Evolutionary conservation across 2,329 filamentous ascomycete genomes (phyloP).

Genomic region (Fusarium chlamydosporum): DNA sequence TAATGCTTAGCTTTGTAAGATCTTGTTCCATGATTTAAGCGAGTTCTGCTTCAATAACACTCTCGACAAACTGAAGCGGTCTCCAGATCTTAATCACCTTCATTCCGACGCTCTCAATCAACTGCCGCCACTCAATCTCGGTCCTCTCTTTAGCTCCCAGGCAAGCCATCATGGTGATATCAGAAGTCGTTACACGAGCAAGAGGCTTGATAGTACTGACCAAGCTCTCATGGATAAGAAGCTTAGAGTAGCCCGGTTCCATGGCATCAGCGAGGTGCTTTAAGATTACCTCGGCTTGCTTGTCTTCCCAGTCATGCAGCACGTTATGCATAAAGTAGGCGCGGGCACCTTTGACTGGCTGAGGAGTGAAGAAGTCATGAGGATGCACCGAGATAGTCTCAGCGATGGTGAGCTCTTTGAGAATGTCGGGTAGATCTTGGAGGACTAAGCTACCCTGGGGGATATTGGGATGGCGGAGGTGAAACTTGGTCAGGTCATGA

Average conservation of each 20-base stretch:
- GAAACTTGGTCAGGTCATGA: constrained; percentile 56
- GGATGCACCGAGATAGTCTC: constrained; percentile 50
- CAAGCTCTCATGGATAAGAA: constrained; percentile 57
- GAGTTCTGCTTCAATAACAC: constrained; percentile 49
- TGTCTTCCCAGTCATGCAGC: constrained; percentile 65
- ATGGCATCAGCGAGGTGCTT: constrained; percentile 41
- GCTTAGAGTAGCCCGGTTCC: constrained; percentile 55
- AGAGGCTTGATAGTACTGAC: constrained; percentile 51
- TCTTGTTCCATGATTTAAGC: neutral
- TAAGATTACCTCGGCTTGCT: constrained; percentile 55
- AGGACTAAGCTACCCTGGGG: constrained; percentile 52
- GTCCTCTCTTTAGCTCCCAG: constrained; percentile 53
- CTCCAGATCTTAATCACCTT: constrained; percentile 53
- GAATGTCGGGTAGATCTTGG: constrained; percentile 54
- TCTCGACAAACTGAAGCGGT: constrained; percentile 48
- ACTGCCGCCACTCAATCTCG: constrained; percentile 51
- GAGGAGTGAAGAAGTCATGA: constrained; percentile 57
- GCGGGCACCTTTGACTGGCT: constrained; percentile 58
- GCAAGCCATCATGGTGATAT: constrained; percentile 55
- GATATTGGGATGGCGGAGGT: constrained; percentile 47
- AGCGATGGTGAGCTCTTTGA: constrained; percentile 47
- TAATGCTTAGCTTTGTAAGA: no score
- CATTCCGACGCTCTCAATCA: constrained; percentile 49
- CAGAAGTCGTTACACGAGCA: constrained; percentile 52
- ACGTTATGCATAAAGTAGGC: constrained; percentile 64